These are phyloP conservation scores for Bauhinia variegata DNA, from an alignment of 306 rosid species.

Conservation along the genomic window DNA sequence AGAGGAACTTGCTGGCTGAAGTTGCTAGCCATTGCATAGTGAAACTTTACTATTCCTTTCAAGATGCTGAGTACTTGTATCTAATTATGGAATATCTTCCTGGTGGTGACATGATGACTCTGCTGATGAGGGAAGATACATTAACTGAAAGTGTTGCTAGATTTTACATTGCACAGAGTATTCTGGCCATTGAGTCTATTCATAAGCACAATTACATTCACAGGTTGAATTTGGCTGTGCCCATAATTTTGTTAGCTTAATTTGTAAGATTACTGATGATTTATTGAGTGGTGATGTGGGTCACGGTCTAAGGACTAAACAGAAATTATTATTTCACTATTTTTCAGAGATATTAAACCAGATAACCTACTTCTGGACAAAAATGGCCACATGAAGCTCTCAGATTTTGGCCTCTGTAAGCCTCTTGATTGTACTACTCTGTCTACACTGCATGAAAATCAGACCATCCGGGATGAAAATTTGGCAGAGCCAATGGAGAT, in stretches of 20 bases:
- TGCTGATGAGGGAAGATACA: conserved; percentile 95
- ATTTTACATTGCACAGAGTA: conserved; percentile 97
- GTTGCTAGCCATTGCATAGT: conserved; percentile 98
- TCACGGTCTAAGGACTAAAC: conserved; percentile 24
- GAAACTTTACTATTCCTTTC: conserved; percentile 97
- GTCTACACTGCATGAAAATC: conserved; percentile 91
- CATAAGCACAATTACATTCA: conserved; percentile 94
- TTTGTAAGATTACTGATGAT: conserved; percentile 26
- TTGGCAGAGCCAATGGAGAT: conserved; percentile 88
- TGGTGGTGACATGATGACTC: conserved; percentile 98
- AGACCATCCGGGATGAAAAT: conserved; percentile 75
- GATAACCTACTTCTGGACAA: conserved; percentile 94
- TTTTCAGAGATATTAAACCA: conserved; percentile 95
- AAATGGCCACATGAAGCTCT: conserved; percentile 98
- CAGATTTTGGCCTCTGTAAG: conserved; percentile 98
- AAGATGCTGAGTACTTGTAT: conserved; percentile 88
- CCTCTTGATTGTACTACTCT: conserved; percentile 90
- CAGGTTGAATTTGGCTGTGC: conserved; percentile 57
- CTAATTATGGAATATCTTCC: conserved; percentile 98
- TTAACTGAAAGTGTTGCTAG: conserved; percentile 79
- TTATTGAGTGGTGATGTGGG: conserved; percentile 22
- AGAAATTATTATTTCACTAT: conserved; percentile 30
- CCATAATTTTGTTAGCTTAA: conserved; percentile 25
- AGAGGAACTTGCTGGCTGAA: conserved; percentile 97
- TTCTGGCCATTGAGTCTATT: conserved; percentile 95